Base-by-base conservation (phyloP, 2,329 filamentous ascomycete genomes). In the Aureobasidium sp. region DNA sequence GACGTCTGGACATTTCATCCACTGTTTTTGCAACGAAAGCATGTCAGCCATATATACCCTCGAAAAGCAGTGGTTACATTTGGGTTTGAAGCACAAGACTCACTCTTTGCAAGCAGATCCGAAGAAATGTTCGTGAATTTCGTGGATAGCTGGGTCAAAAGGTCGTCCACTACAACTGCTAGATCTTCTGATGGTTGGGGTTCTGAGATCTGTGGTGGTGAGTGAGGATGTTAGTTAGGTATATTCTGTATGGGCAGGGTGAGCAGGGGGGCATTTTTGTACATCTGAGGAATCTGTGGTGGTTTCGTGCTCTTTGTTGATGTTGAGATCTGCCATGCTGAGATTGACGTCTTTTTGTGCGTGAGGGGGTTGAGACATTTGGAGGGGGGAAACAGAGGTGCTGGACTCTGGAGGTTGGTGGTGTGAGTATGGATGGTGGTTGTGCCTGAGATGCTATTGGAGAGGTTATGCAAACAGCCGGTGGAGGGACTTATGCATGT, bases 41-140 rank as follows among this genome's bases (percentile, higher is more conserved):
- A 19, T n/a, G n/a, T 46, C 23, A 46, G 43, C 64, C 54, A 66
- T 60, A n/a, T n/a, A n/a, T n/a, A n/a, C n/a, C n/a, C n/a, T n/a
- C n/a, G n/a, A n/a, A n/a, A n/a, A n/a, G n/a, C n/a, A n/a, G n/a
- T n/a, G n/a, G n/a, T n/a, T n/a, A n/a, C n/a, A n/a, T n/a, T n/a
- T n/a, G n/a, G n/a, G n/a, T n/a, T n/a, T n/a, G n/a, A n/a, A n/a
- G n/a, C n/a, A n/a, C n/a, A n/a, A n/a, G n/a, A 38, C 86, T 71
- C 74, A 95, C 91, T 89, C 76, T 95, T 96, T 38, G 87, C 83
- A 67, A 95, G 90, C 62, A 96, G 87, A 74, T 96, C 92, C 62
- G 84, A 87, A 9, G 90, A 95, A 5, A 96, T 85, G 13, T 83
- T 84, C 21, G 88, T 86, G 72, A 96, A 96, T 72, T 95, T 95